Conservation (phyloP, 2,329 filamentous ascomycete genomes). For the Arthrobotrys megalospora region DNA sequence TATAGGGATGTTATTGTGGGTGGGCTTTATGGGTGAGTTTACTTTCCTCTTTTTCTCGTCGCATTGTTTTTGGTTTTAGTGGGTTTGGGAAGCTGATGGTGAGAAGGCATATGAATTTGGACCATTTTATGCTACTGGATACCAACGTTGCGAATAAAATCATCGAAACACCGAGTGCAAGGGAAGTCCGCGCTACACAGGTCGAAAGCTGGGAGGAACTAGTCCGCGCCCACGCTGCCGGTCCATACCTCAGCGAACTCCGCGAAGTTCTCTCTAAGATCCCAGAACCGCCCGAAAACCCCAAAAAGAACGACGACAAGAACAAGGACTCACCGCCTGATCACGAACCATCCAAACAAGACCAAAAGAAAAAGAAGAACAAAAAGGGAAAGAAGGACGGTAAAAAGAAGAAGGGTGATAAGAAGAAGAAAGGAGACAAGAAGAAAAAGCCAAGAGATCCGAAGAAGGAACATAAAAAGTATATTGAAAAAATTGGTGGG, state of each 20-base stretch:
- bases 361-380: constrained; percentile 61
- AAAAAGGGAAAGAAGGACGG: constrained; percentile 64
- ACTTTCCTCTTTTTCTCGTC: constrained; percentile 1
- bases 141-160: constrained; percentile 70
- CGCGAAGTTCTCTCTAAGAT: constrained; percentile 57
- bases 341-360: background rate
- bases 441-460: constrained; percentile 70
- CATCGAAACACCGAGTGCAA: constrained; percentile 61
- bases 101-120: constrained; percentile 92
- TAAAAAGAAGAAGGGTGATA: constrained; percentile 65
- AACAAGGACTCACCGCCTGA: background rate
- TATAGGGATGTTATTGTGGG: constrained; percentile 90
- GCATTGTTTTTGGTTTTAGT: background rate
- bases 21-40: constrained; percentile 75
- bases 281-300: constrained; percentile 37
- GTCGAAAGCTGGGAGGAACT: constrained; percentile 52
- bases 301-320: constrained; percentile 13
- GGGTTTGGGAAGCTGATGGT: background rate
- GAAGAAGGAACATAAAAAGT: constrained; percentile 71
- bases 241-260: constrained; percentile 57
- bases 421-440: constrained; percentile 62
- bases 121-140: constrained; percentile 95
- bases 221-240: constrained; percentile 30
- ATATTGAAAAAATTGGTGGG: constrained; percentile 80
- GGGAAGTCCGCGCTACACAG: constrained; percentile 3